A percentile compares a stretch with the other conserved stretches of the same genome.
These are phyloP conservation scores for Monosporascus sp. DNA, from an alignment of 2,329 filamentous ascomycete genomes.

Conservation along the genomic window DNA sequence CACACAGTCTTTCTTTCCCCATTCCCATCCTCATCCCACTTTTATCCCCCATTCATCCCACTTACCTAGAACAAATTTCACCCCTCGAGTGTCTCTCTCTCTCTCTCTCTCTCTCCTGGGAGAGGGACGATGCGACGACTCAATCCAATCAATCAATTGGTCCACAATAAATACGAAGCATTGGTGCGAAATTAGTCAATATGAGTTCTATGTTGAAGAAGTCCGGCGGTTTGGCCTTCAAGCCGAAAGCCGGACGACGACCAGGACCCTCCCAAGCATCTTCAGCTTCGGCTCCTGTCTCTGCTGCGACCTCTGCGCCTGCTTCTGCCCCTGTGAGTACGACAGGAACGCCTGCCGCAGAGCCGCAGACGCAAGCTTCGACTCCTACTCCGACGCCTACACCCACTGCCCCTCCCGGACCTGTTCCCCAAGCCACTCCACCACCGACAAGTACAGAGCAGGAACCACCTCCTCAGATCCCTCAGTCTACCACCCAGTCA, in stretches of 20 bases:
- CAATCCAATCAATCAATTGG: neutral
- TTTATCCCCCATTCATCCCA: too few relatives aligned
- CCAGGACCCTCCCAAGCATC: constrained; percentile 35
- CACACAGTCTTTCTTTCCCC: too few relatives aligned
- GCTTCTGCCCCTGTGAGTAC: constrained; percentile 14
- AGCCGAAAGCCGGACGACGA: constrained; percentile 59
- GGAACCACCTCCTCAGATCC: neutral
- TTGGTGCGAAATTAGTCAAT: constrained; percentile 8
- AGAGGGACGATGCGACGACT: neutral
- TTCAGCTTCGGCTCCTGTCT: constrained; percentile 14
- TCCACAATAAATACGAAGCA: constrained; percentile 7
- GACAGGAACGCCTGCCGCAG: constrained; percentile 17
- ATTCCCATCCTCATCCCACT: too few relatives aligned
- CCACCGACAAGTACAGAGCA: neutral
- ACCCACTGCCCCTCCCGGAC: constrained; percentile 1
- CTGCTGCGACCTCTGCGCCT: constrained; percentile 6
- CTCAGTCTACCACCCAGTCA: neutral
- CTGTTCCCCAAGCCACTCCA: constrained; percentile 1
- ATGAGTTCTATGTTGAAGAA: constrained; percentile 69
- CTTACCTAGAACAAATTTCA: too few relatives aligned
- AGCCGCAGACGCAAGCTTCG: constrained; percentile 14
- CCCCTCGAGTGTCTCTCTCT: too few relatives aligned
- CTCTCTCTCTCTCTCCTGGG: neutral
- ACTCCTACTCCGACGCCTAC: constrained; percentile 14
- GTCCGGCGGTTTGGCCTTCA: constrained; percentile 56